phyloP scores from a whole-genome alignment of 352 stramenopile genomes.

The Pythium grandisporangium region DNA sequence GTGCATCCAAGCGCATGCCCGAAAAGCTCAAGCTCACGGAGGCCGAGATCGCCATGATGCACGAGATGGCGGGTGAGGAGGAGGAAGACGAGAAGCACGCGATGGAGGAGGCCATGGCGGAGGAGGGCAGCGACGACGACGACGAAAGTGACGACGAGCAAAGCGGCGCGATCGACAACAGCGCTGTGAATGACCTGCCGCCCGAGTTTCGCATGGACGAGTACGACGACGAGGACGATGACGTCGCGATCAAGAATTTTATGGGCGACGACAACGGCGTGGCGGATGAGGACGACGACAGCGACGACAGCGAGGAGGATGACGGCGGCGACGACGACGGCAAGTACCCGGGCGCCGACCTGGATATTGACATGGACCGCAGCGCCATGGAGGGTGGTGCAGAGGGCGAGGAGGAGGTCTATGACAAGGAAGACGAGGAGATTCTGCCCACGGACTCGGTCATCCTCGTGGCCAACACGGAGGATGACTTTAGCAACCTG shows the following conservation, averaged over 20 bases:
- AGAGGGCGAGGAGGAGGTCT: slow-evolving; percentile 55
- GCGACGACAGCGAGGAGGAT: slow-evolving; percentile 24
- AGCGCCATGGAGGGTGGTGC: slow-evolving; percentile 48
- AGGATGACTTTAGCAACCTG: slow-evolving; percentile 97
- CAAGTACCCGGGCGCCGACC: slow-evolving; percentile 14
- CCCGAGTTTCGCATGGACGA: slow-evolving; percentile 82
- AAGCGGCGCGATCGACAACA: slow-evolving; percentile 5
- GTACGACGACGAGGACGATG: slow-evolving; percentile 83
- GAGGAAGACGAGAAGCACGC: slow-evolving; percentile 47
- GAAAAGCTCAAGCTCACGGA: slow-evolving; percentile 85
- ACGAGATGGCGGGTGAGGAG: slow-evolving; percentile 63
- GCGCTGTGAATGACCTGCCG: slow-evolving; percentile 35
- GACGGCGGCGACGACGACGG: slow-evolving; percentile 32
- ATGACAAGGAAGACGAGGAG: slow-evolving; percentile 90
- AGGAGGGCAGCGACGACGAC: slow-evolving; percentile 32
- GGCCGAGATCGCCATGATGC: slow-evolving; percentile 75
- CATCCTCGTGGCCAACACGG: slow-evolving; percentile 94
- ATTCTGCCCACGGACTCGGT: slow-evolving; percentile 92
- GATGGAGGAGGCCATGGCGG: slow-evolving; percentile 41
- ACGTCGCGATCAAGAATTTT: slow-evolving; percentile 76
- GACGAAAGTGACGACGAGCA: slow-evolving; percentile 19
- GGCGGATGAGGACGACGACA: slow-evolving; percentile 23
- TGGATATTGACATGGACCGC: slow-evolving; percentile 38
- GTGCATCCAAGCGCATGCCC: slow-evolving; percentile 48
- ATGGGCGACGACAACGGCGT: slow-evolving; percentile 26